Conservation (phyloP, 805 yeast genomes). For the Candida nanaspora region DNA sequence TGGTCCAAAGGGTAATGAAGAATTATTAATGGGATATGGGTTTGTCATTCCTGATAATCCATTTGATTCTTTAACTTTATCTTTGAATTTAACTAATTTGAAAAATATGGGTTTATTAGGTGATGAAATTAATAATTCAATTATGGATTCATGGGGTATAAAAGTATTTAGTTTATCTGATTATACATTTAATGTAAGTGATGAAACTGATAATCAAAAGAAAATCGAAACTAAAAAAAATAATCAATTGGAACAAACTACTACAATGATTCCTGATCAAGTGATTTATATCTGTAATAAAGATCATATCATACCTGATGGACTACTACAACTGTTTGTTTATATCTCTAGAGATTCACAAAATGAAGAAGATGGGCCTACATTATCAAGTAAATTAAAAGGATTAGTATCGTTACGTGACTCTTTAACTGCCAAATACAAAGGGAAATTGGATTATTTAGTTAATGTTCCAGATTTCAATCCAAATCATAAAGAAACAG, state of each 20-base stretch:
- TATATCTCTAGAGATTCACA: slow-evolving; percentile 35
- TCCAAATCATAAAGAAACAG: not conserved
- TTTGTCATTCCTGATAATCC: slow-evolving; percentile 53
- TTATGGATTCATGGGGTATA: slow-evolving; percentile 12
- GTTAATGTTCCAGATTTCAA: slow-evolving; percentile 2
- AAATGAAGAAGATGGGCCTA: slow-evolving; percentile 35
- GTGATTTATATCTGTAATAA: slow-evolving; percentile 20
- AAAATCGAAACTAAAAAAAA: not conserved
- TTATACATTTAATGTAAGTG: slow-evolving; percentile 13
- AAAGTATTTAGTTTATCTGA: slow-evolving; percentile 19
- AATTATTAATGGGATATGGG: slow-evolving; percentile 75
- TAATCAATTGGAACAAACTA: not conserved
- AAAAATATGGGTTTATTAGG: not conserved
- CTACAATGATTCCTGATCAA: not conserved
- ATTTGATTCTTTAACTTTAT: slow-evolving; percentile 52
- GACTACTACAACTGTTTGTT: slow-evolving; percentile 46
- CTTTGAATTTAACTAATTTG: slow-evolving; percentile 41
- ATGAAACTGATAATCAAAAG: not conserved
- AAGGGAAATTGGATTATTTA: slow-evolving; percentile 12
- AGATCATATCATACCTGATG: slow-evolving; percentile 31
- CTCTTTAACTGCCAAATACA: slow-evolving; percentile 45
- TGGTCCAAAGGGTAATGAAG: slow-evolving; percentile 85
- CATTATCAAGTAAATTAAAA: slow-evolving; percentile 48
- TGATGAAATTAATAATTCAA: not conserved
- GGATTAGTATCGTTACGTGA: slow-evolving; percentile 50